Percentiles rank a stretch among this genome's conserved stretches.
These are phyloP conservation scores for Fusarium burgessii DNA, from an alignment of 2,329 filamentous ascomycete genomes.

Conservation along the genomic window DNA sequence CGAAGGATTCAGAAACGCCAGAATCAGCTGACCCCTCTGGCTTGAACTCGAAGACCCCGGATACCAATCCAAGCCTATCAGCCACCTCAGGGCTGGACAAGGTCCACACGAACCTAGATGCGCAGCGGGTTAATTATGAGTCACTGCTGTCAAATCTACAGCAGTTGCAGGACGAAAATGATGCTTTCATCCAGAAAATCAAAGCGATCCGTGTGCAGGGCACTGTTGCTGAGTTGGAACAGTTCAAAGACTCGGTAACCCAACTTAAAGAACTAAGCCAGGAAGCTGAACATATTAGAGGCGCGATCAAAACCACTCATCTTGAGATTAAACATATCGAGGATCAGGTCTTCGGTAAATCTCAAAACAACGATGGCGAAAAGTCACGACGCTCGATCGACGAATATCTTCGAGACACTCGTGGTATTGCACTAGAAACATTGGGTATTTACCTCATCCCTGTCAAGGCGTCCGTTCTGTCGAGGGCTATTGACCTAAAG, in stretches of 20 bases:
- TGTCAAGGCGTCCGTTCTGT: constrained; percentile 68
- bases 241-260: constrained; percentile 41
- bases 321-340: constrained; percentile 54
- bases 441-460: constrained; percentile 71
- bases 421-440: constrained; percentile 67
- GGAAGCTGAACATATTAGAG: constrained; percentile 51
- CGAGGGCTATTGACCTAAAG: constrained; percentile 67
- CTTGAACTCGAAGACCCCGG: background rate
- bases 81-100: constrained; percentile 9
- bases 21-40: background rate
- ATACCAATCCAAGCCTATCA: background rate
- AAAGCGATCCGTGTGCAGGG: constrained; percentile 44
- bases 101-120: constrained; percentile 37
- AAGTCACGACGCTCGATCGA: constrained; percentile 50
- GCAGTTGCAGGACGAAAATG: constrained; percentile 48
- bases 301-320: constrained; percentile 52
- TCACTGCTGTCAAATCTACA: constrained; percentile 51
- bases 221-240: constrained; percentile 42
- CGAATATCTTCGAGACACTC: constrained; percentile 68
- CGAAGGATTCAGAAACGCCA: constrained; percentile 1
- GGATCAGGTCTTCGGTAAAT: constrained; percentile 40
- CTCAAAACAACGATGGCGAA: constrained; percentile 29
- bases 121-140: constrained; percentile 52
- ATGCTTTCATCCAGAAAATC: constrained; percentile 49
- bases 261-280: constrained; percentile 48